A percentile compares a stretch with the other conserved stretches of the same genome.
These are phyloP conservation scores for Beauveria scarabaeidicola DNA, from an alignment of 2,329 filamentous ascomycete species.

Conservation along the genomic window DNA sequence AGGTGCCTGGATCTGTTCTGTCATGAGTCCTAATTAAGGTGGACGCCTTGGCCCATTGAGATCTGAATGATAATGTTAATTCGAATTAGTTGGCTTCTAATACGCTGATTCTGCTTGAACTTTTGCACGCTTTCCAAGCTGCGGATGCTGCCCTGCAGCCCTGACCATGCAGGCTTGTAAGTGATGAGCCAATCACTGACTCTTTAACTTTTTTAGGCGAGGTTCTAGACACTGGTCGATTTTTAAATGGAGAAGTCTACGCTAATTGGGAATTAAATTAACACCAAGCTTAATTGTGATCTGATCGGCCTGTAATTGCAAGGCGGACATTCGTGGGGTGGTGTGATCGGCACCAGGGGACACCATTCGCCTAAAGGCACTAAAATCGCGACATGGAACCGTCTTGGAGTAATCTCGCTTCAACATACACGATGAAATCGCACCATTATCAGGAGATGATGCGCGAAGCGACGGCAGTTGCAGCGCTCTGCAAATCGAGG, in stretches of 20 bases:
- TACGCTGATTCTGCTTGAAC: not conserved
- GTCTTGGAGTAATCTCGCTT: slow-evolving; percentile 5
- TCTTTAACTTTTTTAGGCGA: not conserved
- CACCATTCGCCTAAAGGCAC: slow-evolving; percentile 1
- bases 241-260: not conserved
- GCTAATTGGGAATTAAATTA: not conserved
- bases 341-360: not conserved
- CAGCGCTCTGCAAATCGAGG: not conserved
- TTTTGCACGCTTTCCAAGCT: not conserved
- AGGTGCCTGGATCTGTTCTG: slow-evolving; percentile 1
- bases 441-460: not conserved
- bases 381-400: slow-evolving; percentile 8
- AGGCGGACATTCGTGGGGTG: not conserved
- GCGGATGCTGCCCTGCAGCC: not conserved
- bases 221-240: not conserved
- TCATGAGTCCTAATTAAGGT: not conserved
- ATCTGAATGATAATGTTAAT: no score
- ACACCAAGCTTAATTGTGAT: not conserved
- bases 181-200: not conserved
- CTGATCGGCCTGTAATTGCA: not conserved
- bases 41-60: not conserved
- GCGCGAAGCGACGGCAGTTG: slow-evolving; percentile 1
- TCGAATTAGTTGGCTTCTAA: not conserved
- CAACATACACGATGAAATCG: not conserved
- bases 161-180: not conserved